A percentile compares a stretch with the other conserved stretches of the same genome.
Evolutionary conservation across 805 yeast species (phyloP).

Genomic region (Yarrowia osloensis): DNA sequence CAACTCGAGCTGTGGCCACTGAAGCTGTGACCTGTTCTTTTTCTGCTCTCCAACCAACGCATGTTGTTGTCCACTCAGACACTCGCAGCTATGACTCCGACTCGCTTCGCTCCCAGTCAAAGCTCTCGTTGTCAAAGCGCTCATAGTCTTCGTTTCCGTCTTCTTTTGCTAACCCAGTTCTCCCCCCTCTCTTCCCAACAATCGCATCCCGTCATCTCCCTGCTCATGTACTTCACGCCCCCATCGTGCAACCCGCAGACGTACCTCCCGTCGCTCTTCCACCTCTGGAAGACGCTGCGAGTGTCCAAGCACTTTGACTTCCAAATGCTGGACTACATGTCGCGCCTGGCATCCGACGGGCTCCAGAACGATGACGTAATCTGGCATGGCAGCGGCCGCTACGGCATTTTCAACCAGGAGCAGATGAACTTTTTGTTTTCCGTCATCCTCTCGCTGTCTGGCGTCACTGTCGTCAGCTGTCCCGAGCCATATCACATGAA

Average conservation of each 20-base stretch:
- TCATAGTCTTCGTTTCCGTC: background rate
- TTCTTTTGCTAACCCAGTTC: constrained; percentile 13
- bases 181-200: constrained; percentile 26
- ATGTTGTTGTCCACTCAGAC: too few relatives aligned
- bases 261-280: constrained; percentile 66
- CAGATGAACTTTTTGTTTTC: constrained; percentile 66
- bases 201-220: constrained; percentile 18
- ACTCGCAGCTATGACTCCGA: too few relatives aligned
- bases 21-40: too few relatives aligned
- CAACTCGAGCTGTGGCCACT: too few relatives aligned
- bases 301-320: constrained; percentile 57
- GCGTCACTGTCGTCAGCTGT: constrained; percentile 46
- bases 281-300: constrained; percentile 66
- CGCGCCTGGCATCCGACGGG: constrained; percentile 53
- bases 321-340: constrained; percentile 64
- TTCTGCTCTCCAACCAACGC: too few relatives aligned
- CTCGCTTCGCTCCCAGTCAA: background rate
- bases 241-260: constrained; percentile 48
- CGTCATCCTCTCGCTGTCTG: constrained; percentile 45
- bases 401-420: constrained; percentile 62
- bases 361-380: constrained; percentile 41
- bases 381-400: constrained; percentile 46
- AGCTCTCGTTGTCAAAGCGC: too few relatives aligned
- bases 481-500: constrained; percentile 19
- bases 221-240: constrained; percentile 22